Evolutionary conservation across 106 monocot genomes (phyloP).

Genomic region (Dioscorea dumetorum): DNA sequence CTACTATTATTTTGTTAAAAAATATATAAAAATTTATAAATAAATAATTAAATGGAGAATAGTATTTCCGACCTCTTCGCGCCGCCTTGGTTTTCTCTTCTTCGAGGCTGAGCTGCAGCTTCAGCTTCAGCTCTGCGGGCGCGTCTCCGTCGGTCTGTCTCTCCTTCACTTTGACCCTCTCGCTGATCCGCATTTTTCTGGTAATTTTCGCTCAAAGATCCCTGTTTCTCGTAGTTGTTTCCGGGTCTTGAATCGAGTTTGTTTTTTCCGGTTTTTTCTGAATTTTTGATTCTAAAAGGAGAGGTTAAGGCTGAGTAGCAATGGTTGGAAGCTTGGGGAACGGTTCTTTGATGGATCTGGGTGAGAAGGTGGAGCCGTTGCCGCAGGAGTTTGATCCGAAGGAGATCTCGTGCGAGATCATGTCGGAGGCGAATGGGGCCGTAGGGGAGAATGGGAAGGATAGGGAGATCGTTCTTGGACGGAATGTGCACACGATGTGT

Average conservation of each 20-base stretch:
- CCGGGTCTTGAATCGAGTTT: background rate
- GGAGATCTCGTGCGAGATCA: slow-evolving; percentile 10
- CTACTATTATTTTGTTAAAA: too few relatives aligned
- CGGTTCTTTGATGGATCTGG: slow-evolving; percentile 9
- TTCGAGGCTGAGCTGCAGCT: background rate
- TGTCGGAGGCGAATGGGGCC: background rate
- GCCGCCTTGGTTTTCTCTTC: background rate
- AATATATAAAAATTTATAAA: too few relatives aligned
- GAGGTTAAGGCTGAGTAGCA: background rate
- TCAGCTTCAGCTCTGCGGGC: background rate
- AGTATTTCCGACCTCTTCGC: background rate
- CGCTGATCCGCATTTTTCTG: background rate
- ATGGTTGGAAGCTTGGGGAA: slow-evolving; percentile 21
- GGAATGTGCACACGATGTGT: slow-evolving; percentile 68
- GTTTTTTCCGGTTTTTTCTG: background rate
- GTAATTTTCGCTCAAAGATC: background rate
- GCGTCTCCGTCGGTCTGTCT: background rate
- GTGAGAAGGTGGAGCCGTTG: slow-evolving; percentile 23
- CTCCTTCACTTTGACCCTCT: background rate
- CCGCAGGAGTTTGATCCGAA: slow-evolving; percentile 29
- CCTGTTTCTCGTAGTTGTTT: background rate
- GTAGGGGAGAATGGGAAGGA: slow-evolving; percentile 4
- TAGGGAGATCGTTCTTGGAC: slow-evolving; percentile 65
- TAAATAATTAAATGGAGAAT: too few relatives aligned
- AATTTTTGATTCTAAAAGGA: background rate